Conservation (phyloP, 1,139 yeast species). For the Yamadazyma dendronema region DNA sequence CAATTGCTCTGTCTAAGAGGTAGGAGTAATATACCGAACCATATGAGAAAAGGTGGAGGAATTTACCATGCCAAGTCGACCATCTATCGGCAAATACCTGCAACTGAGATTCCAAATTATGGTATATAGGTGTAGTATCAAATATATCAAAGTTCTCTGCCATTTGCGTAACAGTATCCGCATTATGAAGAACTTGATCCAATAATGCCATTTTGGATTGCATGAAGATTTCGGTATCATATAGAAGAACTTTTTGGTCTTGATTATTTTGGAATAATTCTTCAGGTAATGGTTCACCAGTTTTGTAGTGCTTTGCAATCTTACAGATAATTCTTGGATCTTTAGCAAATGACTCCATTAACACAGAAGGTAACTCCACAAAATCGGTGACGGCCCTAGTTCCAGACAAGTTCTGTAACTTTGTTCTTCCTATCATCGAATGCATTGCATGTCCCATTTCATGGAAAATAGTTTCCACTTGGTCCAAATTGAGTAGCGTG, state of each 20-base stretch:
- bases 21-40: constrained; percentile 95
- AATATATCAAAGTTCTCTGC: constrained; percentile 23
- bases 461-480: constrained; percentile 91
- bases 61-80: constrained; percentile 91
- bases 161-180: constrained; percentile 31
- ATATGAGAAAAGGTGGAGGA: constrained; percentile 90
- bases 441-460: constrained; percentile 99
- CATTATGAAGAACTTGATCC: constrained; percentile 73
- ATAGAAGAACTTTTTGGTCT: constrained; percentile 52
- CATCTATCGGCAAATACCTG: constrained; percentile 57
- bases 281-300: constrained; percentile 60
- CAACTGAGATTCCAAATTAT: constrained; percentile 57
- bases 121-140: constrained; percentile 61
- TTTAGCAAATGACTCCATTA: constrained; percentile 90
- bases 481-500: constrained; percentile 62
- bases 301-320: constrained; percentile 73
- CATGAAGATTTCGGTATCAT: constrained; percentile 74
- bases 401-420: constrained; percentile 88
- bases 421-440: constrained; percentile 91
- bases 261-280: constrained; percentile 51
- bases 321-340: constrained; percentile 72
- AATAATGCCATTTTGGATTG: constrained; percentile 88
- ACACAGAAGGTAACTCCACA: constrained; percentile 91
- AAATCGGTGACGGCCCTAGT: constrained; percentile 95
- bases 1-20: constrained; percentile 88